Evolutionary conservation across 345 rosid species (phyloP).

Genomic region (Punica granatum): DNA sequence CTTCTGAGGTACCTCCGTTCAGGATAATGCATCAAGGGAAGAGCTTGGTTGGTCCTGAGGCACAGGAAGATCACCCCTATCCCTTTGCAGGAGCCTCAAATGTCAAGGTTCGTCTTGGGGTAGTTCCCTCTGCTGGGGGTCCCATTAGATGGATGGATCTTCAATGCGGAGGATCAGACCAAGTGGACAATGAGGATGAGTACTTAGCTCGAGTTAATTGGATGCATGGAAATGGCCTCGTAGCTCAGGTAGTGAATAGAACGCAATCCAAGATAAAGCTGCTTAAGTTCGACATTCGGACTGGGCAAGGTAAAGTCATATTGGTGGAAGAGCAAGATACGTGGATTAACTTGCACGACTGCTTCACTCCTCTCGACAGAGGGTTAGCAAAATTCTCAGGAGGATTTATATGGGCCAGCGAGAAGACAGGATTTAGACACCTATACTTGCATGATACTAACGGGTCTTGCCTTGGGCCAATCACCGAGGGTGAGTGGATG

Average conservation of each 20-base stretch:
- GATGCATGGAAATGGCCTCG: conserved; percentile 71
- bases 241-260: conserved; percentile 70
- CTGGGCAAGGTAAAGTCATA: conserved; percentile 54
- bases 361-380: conserved; percentile 78
- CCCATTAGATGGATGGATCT: conserved; percentile 82
- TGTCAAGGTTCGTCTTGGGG: conserved; percentile 79
- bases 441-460: conserved; percentile 68
- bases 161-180: conserved; percentile 57
- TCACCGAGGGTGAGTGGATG: conserved; percentile 88
- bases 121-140: conserved; percentile 67
- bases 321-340: conserved; percentile 55
- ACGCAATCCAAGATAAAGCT: conserved; percentile 61
- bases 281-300: conserved; percentile 58
- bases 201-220: conserved; percentile 83
- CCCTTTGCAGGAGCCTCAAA: conserved; percentile 95
- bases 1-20: conserved; percentile 60
- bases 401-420: conserved; percentile 97
- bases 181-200: conserved; percentile 46
- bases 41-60: conserved; percentile 64
- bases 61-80: conserved; percentile 91
- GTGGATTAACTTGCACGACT: conserved; percentile 89
- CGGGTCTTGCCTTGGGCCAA: conserved; percentile 68
- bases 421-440: conserved; percentile 81
- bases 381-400: conserved; percentile 41
- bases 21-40: conserved; percentile 98